phyloP scores from a whole-genome alignment of 129 eudicot species.

The Sambucus nigra region DNA sequence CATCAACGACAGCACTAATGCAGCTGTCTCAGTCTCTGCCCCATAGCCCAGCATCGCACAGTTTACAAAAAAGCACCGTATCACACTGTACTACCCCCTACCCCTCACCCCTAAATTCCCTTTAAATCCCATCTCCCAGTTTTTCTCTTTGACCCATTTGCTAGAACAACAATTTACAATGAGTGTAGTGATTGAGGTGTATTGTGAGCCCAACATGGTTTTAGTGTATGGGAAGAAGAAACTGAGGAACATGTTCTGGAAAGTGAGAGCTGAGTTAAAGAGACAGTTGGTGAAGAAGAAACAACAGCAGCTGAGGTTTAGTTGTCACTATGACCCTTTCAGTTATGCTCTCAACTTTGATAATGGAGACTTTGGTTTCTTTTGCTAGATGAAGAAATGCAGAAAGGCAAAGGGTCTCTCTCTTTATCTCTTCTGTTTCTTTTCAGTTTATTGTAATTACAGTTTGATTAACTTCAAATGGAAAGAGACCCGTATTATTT shows the following conservation, averaged over 20 bases:
- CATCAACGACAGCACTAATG: conserved; percentile 5
- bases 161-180: neutral
- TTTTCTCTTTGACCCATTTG: neutral
- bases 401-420: no score
- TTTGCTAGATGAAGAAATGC: no score
- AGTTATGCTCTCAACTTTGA: conserved; percentile 29
- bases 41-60: neutral
- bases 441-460: no score
- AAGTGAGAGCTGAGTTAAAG: conserved; percentile 8
- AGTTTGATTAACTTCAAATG: no score
- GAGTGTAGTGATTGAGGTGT: conserved; percentile 15
- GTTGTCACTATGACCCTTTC: conserved; percentile 20
- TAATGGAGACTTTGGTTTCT: conserved; percentile 18
- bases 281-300: conserved; percentile 10
- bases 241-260: conserved; percentile 17
- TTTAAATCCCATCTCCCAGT: neutral
- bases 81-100: neutral
- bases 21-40: neutral
- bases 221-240: conserved; percentile 17
- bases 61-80: conserved; percentile 1
- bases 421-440: no score
- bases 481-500: no score
- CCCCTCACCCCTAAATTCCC: neutral
- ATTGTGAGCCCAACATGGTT: conserved; percentile 16
- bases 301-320: conserved; percentile 6